phyloP scores from a whole-genome alignment of 2,329 filamentous ascomycete species.

The Sclerotinia borealis region DNA sequence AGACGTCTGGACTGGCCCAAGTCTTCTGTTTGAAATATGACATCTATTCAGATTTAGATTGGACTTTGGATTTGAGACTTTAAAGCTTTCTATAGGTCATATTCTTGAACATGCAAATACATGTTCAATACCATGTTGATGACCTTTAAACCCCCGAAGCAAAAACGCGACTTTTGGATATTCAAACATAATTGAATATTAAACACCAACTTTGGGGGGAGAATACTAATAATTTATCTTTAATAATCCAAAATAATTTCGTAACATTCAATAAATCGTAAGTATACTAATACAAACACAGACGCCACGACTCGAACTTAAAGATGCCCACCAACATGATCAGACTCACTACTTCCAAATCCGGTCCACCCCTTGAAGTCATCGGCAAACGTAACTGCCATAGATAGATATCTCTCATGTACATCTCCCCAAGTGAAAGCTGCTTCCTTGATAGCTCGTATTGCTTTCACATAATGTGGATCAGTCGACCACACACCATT shows the following conservation, averaged over 20 bases:
- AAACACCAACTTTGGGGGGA: neutral
- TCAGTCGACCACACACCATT: slow-evolving; percentile 63
- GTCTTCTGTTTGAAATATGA: too few relatives aligned
- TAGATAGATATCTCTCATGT: slow-evolving; percentile 57
- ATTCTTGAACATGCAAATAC: too few relatives aligned
- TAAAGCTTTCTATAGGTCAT: too few relatives aligned
- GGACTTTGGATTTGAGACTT: too few relatives aligned
- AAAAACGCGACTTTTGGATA: neutral
- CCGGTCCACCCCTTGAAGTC: slow-evolving; percentile 63
- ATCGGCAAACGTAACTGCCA: slow-evolving; percentile 66
- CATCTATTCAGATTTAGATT: too few relatives aligned
- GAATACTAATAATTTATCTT: neutral
- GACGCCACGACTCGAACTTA: neutral
- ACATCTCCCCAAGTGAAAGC: slow-evolving; percentile 69
- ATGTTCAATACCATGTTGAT: too few relatives aligned
- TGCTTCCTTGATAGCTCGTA: slow-evolving; percentile 70
- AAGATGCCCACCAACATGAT: neutral
- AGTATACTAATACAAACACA: neutral
- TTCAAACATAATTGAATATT: neutral
- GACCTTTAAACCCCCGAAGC: too few relatives aligned
- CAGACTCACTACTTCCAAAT: slow-evolving; percentile 15
- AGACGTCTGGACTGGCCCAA: too few relatives aligned
- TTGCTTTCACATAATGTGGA: slow-evolving; percentile 77
- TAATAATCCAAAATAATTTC: neutral
- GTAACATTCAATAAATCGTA: neutral